A percentile compares a stretch with the other conserved stretches of the same genome.
Evolutionary conservation across 108 stramenopile species (phyloP).

Genomic region (Stephanodiscus triporus): DNA sequence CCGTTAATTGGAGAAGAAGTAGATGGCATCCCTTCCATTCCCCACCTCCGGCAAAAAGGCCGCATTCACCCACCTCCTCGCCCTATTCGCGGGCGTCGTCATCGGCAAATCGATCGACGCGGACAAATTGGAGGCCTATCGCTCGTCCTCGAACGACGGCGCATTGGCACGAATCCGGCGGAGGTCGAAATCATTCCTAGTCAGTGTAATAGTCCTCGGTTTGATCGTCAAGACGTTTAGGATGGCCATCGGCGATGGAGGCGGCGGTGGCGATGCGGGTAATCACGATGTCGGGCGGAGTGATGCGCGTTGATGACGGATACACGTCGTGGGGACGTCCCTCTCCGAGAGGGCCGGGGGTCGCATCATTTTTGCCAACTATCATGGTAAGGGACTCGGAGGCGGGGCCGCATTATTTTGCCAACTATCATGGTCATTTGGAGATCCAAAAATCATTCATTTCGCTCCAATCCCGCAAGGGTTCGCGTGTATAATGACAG

Average conservation of each 20-base stretch:
- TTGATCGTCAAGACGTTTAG: conserved; percentile 9
- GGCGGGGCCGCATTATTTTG: no score
- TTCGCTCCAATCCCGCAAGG: no score
- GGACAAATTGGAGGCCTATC: conserved; percentile 9
- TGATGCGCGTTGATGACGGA: no score
- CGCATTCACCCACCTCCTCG: conserved; percentile 13
- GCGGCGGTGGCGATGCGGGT: background rate
- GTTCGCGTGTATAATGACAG: no score
- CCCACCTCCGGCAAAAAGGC: background rate
- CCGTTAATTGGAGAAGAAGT: background rate
- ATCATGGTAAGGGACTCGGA: no score
- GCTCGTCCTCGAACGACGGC: conserved; percentile 4
- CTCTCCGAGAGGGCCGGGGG: no score
- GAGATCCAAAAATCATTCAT: no score
- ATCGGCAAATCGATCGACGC: conserved; percentile 22
- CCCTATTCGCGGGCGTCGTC: background rate
- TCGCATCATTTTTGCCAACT: no score
- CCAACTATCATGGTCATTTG: no score
- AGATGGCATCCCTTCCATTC: background rate
- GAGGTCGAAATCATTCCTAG: background rate
- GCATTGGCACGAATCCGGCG: background rate
- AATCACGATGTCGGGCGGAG: background rate
- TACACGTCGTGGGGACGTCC: no score
- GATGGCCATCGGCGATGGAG: background rate
- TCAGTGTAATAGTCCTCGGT: background rate